phyloP scores from a whole-genome alignment of 441 rosid species.

The Populus hybrid region DNA sequence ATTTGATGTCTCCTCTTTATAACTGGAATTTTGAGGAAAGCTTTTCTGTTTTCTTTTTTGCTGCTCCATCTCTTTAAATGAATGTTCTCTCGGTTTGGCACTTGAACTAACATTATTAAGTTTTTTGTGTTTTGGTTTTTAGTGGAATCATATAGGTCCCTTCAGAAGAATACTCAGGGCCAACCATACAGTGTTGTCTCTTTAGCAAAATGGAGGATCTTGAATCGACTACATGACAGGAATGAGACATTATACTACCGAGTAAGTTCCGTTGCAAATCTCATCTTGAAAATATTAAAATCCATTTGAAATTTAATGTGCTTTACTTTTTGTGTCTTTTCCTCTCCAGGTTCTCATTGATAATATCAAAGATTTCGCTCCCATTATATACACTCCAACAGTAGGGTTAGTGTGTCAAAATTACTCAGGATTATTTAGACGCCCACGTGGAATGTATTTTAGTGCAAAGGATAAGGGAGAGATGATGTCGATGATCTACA shows the following conservation, averaged over 20 bases:
- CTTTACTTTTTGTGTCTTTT: slow-evolving; percentile 1
- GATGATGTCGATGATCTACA: slow-evolving; percentile 99
- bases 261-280: slow-evolving; percentile 42
- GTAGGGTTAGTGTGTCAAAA: slow-evolving; percentile 98
- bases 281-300: slow-evolving; percentile 10
- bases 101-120: slow-evolving; percentile 1
- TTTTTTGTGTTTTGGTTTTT: slow-evolving; percentile 18
- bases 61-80: too few species aligned
- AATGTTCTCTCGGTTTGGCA: not conserved
- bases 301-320: not conserved
- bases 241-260: slow-evolving; percentile 92
- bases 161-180: slow-evolving; percentile 75
- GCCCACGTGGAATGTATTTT: slow-evolving; percentile 99
- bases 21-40: not conserved
- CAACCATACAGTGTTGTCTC: slow-evolving; percentile 64
- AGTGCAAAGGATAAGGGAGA: slow-evolving; percentile 99
- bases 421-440: slow-evolving; percentile 93
- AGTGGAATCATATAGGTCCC: slow-evolving; percentile 92
- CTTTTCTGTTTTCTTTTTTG: not conserved
- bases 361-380: slow-evolving; percentile 93
- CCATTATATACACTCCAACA: slow-evolving; percentile 92
- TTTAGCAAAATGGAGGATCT: slow-evolving; percentile 95
- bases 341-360: slow-evolving; percentile 81
- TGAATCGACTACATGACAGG: slow-evolving; percentile 95
- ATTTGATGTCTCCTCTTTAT: not conserved